phyloP scores from a whole-genome alignment of 2,329 filamentous ascomycete species.

The Cladobotryum protrusum region DNA sequence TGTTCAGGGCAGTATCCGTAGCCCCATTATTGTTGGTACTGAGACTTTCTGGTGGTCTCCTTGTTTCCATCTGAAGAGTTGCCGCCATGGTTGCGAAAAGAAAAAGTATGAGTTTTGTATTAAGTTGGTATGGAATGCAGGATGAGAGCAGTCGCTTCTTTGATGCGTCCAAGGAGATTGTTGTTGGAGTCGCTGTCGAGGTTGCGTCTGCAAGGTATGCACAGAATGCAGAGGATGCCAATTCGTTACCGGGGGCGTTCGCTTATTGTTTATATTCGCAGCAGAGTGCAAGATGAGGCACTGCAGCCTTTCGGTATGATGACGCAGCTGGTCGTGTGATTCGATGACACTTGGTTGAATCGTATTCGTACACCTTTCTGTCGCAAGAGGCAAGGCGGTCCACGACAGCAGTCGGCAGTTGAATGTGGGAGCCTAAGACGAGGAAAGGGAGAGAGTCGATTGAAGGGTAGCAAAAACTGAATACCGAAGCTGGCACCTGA shows the following conservation, averaged over 20 bases:
- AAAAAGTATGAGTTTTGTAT: neutral
- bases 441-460: neutral
- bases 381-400: neutral
- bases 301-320: neutral
- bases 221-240: too few species aligned
- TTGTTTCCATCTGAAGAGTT: conserved; percentile 6
- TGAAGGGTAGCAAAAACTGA: too few species aligned
- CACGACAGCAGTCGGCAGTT: too few species aligned
- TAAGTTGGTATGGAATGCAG: neutral
- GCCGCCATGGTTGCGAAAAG: conserved; percentile 9
- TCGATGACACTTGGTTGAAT: conserved; percentile 3
- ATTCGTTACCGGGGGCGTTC: too few species aligned
- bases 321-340: conserved; percentile 8
- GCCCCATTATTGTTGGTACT: neutral
- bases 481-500: too few species aligned
- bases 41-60: conserved; percentile 3
- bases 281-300: neutral
- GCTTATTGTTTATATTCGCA: too few species aligned
- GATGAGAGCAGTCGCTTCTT: too few species aligned
- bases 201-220: too few species aligned
- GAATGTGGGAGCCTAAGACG: conserved; percentile 1
- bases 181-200: too few species aligned
- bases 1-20: conserved; percentile 5
- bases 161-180: too few species aligned
- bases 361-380: conserved; percentile 6